These are phyloP conservation scores for Pinus albicaulis DNA, from an alignment of 75 land plant species.

Conservation along the genomic window DNA sequence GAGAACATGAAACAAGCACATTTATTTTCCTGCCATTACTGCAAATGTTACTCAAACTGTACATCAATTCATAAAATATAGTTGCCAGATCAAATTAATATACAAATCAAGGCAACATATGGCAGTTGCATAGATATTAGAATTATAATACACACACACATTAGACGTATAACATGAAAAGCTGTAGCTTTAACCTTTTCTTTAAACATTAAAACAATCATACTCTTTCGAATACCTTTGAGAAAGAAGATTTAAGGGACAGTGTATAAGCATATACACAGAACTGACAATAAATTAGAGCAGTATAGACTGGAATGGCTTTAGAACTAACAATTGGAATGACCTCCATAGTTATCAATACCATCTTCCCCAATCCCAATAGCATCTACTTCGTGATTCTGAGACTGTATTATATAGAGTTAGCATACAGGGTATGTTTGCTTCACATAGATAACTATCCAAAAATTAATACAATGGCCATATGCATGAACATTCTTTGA, in stretches of 20 bases:
- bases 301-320: neutral
- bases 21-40: neutral
- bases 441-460: neutral
- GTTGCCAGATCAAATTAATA: neutral
- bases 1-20: neutral
- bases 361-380: neutral
- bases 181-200: neutral
- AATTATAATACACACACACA: neutral
- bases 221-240: neutral
- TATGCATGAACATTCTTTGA: neutral
- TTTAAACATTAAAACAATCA: conserved; percentile 1
- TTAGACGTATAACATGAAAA: neutral
- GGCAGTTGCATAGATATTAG: neutral
- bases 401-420: neutral
- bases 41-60: neutral
- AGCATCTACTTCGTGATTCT: neutral
- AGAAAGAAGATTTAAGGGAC: neutral
- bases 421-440: neutral
- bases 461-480: neutral
- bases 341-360: neutral
- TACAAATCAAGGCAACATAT: neutral
- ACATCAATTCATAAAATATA: neutral
- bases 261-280: neutral
- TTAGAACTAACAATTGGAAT: neutral
- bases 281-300: neutral